These are phyloP conservation scores for Helichrysum umbraculigerum DNA, from an alignment of 129 eudicot species.

Conservation along the genomic window DNA sequence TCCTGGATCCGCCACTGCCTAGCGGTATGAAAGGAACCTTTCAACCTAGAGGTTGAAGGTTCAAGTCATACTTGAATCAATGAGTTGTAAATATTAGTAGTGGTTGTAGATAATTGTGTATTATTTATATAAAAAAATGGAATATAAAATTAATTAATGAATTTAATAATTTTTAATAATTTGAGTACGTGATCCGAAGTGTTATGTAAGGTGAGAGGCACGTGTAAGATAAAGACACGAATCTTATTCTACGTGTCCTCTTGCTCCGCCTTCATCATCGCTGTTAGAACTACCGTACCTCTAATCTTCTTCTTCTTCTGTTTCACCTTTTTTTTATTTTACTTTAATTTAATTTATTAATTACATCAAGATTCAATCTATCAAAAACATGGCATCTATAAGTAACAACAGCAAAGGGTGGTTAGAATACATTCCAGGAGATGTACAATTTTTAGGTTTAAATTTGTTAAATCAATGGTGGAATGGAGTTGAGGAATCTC, in stretches of 20 bases:
- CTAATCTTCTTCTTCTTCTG: background rate
- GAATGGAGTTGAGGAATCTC: constrained; percentile 38
- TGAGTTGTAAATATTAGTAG: no score
- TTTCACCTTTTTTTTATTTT: background rate
- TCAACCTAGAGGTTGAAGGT: no score
- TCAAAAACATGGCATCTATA: constrained; percentile 25
- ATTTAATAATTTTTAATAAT: no score
- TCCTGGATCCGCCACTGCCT: no score
- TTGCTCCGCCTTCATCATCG: constrained; percentile 32
- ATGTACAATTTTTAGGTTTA: constrained; percentile 2
- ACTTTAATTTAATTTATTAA: background rate
- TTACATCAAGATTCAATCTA: constrained; percentile 11
- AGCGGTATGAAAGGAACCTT: no score
- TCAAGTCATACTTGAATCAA: no score
- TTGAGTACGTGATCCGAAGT: background rate
- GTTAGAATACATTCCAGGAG: constrained; percentile 22
- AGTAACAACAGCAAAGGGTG: constrained; percentile 23
- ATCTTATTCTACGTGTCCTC: constrained; percentile 22
- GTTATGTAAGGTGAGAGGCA: constrained; percentile 14
- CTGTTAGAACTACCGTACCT: constrained; percentile 1
- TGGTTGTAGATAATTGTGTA: no score
- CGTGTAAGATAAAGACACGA: constrained; percentile 22
- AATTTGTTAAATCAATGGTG: constrained; percentile 36
- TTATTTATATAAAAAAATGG: no score
- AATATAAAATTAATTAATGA: no score